Evolutionary conservation across 768 basidiomycete genomes (phyloP), one percentile per base, ranked within the genome.

Genomic region (Hypholoma sublateritium): DNA sequence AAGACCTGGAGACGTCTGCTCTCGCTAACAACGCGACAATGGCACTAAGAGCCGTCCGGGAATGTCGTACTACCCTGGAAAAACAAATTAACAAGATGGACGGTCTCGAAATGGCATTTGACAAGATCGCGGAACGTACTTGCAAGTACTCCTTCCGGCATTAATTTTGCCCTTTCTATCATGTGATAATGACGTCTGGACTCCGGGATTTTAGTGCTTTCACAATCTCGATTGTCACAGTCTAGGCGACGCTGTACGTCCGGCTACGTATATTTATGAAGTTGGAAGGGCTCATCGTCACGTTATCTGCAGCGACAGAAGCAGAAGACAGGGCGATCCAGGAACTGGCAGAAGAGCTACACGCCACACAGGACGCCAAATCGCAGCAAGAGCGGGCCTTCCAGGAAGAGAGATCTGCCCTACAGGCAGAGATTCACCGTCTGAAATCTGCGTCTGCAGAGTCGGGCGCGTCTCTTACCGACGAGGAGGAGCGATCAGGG

Each of bases 41-140:
- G 25, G 77, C 84, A 12, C 67, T 85, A 5, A 71, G 63, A 35
- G 86, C 91, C 37, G 76, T 94, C 2, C 74, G 74, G 22, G 87
- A 88, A 64, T 83, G 87, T 28, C 83, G 85, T 28, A 59, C 65
- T 5, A 75, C 81, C 2, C 72, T 97, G 34, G 86, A 89, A 59
- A 90, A 83, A 69, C 77, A 91, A 5, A 75, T 93, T 42, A 72
- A 70, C 32, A 88, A 85, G 70, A 91, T 97, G 85, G 92, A 96
- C 58, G 79, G 76, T 22, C 76, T 95, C 12, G 88, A 92, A 68
- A 69, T 82, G 0, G 88, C 88, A 1, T 95, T 97, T 65, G 94
- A 95, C 63, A 82, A 85, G 60, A 88, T 95, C 63, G 89, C 91
- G 3, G 92, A 95, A 67, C 83, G 89, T 46, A 91, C 91, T 57